Conservation (phyloP, 2,329 filamentous ascomycete genomes). For the Gnomoniopsis sp. region DNA sequence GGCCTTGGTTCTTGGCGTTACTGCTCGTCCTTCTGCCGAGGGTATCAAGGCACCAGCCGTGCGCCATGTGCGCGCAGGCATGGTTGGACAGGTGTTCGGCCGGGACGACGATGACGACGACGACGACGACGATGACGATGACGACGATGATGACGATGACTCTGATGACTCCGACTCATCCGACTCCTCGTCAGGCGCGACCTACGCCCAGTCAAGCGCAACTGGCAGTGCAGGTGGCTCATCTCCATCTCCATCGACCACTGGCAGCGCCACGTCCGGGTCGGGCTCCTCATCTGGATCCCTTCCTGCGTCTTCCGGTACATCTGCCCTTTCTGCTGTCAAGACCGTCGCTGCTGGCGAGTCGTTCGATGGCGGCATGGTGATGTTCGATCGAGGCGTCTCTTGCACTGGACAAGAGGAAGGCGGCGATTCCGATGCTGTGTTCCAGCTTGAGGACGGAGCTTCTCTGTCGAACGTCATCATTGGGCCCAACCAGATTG, state of each 20-base stretch:
- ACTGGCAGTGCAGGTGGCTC: background rate
- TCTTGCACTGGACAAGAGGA: slow-evolving; percentile 19
- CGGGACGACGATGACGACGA: slow-evolving; percentile 2
- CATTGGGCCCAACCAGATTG: slow-evolving; percentile 45
- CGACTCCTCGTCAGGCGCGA: no score
- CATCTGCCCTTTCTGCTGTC: slow-evolving; percentile 7
- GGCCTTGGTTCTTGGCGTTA: slow-evolving; percentile 7
- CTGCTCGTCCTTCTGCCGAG: slow-evolving; percentile 1
- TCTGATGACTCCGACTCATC: no score
- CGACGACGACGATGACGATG: background rate
- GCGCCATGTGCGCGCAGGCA: slow-evolving; percentile 1
- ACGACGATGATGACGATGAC: background rate
- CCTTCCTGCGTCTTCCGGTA: slow-evolving; percentile 12
- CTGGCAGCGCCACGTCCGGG: background rate
- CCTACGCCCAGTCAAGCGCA: background rate
- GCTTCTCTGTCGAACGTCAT: slow-evolving; percentile 50
- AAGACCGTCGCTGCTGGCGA: slow-evolving; percentile 16
- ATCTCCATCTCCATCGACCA: background rate
- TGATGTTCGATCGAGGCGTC: slow-evolving; percentile 18
- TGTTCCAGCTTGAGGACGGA: slow-evolving; percentile 48
- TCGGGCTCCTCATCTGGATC: background rate
- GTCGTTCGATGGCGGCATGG: slow-evolving; percentile 33
- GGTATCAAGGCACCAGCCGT: background rate
- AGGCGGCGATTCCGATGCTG: slow-evolving; percentile 34
- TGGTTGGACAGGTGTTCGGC: slow-evolving; percentile 4